These are phyloP conservation scores for Macrophomina tecta DNA, from an alignment of 2,329 filamentous ascomycete genomes.

Conservation along the genomic window DNA sequence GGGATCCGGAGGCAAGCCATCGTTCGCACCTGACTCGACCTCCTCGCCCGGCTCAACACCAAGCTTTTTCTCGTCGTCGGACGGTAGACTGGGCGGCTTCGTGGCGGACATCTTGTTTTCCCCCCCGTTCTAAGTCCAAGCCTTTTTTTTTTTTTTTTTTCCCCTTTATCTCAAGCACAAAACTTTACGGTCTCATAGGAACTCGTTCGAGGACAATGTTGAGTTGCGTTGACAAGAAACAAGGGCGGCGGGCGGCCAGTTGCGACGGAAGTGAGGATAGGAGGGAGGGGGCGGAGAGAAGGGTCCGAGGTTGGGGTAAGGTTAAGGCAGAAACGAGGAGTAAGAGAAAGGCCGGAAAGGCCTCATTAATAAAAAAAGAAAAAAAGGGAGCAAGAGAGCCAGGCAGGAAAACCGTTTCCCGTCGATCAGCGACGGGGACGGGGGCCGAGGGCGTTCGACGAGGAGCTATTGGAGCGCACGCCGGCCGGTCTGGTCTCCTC, in stretches of 20 bases:
- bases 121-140: too few species aligned
- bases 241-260: not conserved
- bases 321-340: too few species aligned
- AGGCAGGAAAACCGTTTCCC: conserved; percentile 4
- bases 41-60: conserved; percentile 28
- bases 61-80: conserved; percentile 32
- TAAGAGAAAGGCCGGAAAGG: not conserved
- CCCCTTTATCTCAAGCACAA: not conserved
- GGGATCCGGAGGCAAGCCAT: conserved; percentile 53
- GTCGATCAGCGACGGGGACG: not conserved
- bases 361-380: not conserved
- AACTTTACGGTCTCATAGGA: too few species aligned
- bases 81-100: conserved; percentile 17
- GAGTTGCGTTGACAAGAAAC: too few species aligned
- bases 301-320: not conserved
- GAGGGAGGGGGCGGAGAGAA: not conserved
- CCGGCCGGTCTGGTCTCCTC: not conserved
- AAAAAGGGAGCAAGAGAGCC: not conserved
- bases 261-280: too few species aligned
- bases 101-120: not conserved
- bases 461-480: too few species aligned
- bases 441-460: too few species aligned
- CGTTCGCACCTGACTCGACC: conserved; percentile 16
- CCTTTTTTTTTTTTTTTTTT: not conserved
- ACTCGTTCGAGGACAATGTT: too few species aligned